Evolutionary conservation across 305 asterid species (phyloP).

Genomic region (Solanum hybrid): DNA sequence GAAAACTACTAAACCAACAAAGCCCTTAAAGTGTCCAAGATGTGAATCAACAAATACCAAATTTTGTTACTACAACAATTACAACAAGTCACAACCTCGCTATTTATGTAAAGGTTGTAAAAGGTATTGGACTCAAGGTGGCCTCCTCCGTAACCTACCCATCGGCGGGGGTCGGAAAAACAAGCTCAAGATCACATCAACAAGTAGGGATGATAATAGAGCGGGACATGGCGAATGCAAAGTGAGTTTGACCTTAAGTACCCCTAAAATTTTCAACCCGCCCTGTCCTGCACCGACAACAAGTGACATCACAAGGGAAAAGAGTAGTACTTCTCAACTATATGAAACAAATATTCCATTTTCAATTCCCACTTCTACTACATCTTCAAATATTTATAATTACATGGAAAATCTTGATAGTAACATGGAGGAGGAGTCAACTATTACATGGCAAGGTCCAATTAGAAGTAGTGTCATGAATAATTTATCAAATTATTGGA

Average conservation of each 20-base stretch:
- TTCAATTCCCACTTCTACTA: conserved; percentile 9
- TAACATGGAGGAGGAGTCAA: conserved; percentile 19
- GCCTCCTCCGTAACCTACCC: conserved; percentile 68
- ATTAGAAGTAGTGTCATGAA: background rate
- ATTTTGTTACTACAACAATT: conserved; percentile 84
- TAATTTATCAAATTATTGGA: conserved; percentile 46
- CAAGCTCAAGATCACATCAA: conserved; percentile 13
- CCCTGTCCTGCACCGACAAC: background rate
- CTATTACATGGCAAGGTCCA: conserved; percentile 33
- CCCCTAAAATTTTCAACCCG: background rate
- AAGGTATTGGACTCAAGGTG: conserved; percentile 92
- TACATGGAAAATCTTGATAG: conserved; percentile 31
- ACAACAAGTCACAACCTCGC: conserved; percentile 77
- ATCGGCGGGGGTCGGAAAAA: conserved; percentile 69
- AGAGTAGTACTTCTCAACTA: background rate
- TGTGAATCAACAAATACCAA: conserved; percentile 67
- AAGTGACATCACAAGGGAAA: background rate
- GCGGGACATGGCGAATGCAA: background rate
- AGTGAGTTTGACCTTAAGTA: background rate
- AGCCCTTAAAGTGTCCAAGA: conserved; percentile 61
- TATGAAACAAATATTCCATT: conserved; percentile 5
- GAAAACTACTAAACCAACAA: conserved; percentile 24
- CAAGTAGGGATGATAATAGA: background rate
- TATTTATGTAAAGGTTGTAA: conserved; percentile 76
- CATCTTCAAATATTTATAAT: conserved; percentile 14